Evolutionary conservation across 495 filamentous ascomycete genomes (phyloP), one percentile per base, ranked within the genome.

Genomic region (Copromyces sp.): DNA sequence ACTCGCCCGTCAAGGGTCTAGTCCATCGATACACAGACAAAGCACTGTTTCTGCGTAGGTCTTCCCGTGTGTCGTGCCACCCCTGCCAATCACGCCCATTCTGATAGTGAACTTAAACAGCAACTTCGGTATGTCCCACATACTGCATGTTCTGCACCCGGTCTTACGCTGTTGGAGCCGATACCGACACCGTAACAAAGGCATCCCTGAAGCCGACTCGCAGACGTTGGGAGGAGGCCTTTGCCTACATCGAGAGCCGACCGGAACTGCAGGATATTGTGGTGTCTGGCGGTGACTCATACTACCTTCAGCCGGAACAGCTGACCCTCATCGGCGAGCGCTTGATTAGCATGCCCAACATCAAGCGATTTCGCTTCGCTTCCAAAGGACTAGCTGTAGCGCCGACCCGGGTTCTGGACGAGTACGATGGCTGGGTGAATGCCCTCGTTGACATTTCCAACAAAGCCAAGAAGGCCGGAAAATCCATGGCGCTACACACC

Each of bases 1-100:
- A 89, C 73, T 83, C 79, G 16, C 84, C 82, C 3, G 84, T 85
- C 61, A 78, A 77, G 6, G 86, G 84, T 1, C 73, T 89, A 24
- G 87, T 90, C 16, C 87, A 89, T 77, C 81, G 87, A 17, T 90
- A 90, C 75, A 81, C 84, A 0, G 87, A 88, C 72, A 89, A 87
- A 73, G 87, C 83, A n/a, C 79, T 89, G 4, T 86, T 90, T 72
- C 79, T 90, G 47, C 83, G 88, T 88, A 78, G 76, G 86, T 73
- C 37, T 41, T 20, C n/a, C 17, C 73, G 35, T 29, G 4, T 44
- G 11, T 16, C 32, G 32, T 47, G 39, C 20, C 32, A 20, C 7
- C 53, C 53, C 53, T 9, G 35, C 4, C 39, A 39, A 79, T n/a
- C 39, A 38, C 20, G 1, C 41, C 14, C 24, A 12, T 68, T 68